phyloP scores from a whole-genome alignment of 2,329 filamentous ascomycete species.

The Aspergillus proliferans region DNA sequence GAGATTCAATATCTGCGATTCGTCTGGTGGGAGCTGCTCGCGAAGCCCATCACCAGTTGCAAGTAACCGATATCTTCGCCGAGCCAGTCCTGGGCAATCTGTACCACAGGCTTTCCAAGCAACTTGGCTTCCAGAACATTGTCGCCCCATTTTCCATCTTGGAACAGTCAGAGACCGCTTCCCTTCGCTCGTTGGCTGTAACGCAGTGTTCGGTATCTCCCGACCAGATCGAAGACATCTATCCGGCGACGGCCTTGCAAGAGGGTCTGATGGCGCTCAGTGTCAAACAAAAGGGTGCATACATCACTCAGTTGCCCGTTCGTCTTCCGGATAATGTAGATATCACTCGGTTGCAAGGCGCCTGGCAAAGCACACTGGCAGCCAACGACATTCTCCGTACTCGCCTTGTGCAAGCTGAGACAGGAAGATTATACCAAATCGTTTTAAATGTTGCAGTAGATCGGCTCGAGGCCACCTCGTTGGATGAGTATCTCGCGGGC shows the following conservation, averaged over 20 bases:
- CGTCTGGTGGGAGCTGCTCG: slow-evolving; percentile 17
- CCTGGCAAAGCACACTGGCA: slow-evolving; percentile 28
- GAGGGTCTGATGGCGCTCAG: slow-evolving; percentile 24
- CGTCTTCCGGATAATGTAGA: slow-evolving; percentile 20
- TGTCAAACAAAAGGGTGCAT: slow-evolving; percentile 27
- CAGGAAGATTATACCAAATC: slow-evolving; percentile 15
- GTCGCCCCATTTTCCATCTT: too few species aligned
- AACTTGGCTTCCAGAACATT: neutral
- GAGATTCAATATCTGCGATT: slow-evolving; percentile 26
- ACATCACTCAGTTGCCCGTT: slow-evolving; percentile 28
- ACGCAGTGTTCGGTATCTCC: slow-evolving; percentile 2
- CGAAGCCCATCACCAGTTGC: slow-evolving; percentile 12
- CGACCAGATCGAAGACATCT: slow-evolving; percentile 29
- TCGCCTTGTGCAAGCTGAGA: slow-evolving; percentile 18
- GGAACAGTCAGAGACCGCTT: too few species aligned
- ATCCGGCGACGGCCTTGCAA: slow-evolving; percentile 35
- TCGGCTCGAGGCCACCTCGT: slow-evolving; percentile 3
- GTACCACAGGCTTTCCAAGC: neutral
- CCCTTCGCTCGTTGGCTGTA: neutral
- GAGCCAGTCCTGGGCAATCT: neutral
- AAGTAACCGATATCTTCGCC: slow-evolving; percentile 7
- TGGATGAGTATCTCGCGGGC: slow-evolving; percentile 3
- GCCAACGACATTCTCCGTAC: slow-evolving; percentile 37
- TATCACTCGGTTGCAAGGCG: slow-evolving; percentile 26
- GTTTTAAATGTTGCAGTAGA: slow-evolving; percentile 9